Evolutionary conservation across 345 rosid genomes (phyloP), one percentile per base, ranked within the genome.

Genomic region (Gossypioides kirkii): DNA sequence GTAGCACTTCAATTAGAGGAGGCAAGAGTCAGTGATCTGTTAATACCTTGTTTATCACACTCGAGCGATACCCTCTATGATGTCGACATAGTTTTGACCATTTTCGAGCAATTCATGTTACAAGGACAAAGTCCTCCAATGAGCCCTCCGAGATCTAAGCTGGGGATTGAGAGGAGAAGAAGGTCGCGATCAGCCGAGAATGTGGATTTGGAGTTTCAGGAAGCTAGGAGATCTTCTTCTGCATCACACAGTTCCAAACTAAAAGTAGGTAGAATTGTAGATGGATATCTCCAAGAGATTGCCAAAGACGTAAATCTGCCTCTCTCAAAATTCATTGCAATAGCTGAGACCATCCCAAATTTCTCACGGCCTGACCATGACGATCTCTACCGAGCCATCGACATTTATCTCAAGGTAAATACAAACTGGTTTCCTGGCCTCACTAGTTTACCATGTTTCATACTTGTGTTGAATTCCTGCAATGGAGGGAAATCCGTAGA

Each of bases 41-140:
- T 95, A 69, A 87, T 95, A 78, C 99, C 99, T 25, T 83, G 82
- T 54, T 36, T 81, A 68, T 87, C 91, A 3, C 61, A 76, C 49
- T 78, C 83, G 61, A 88, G 75, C 7, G 85, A 78, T 41, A 80
- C 86, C 41, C 13, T 88, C 32, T 89, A 85, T 77, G 99, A 95
- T 77, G 91, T 92, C 62, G 97, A 92, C 73, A 75, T 92, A 65
- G 91, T 89, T 23, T 77, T 83, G 78, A 84, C 83, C 23, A 92
- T 92, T 75, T 81, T 95, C 78, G 98, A 95, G 79, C 93, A 85
- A 84, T 95, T 95, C 77, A 88, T 85, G 98, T 75, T 82, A 72
- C 97, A 89, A 79, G 92, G 93, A 18, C 93, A 92, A 77, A 95
- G 99, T 80, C 98, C 98, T 59, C 96, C 96, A 10, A 91, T 91